Percentiles rank a stretch among this genome's conserved stretches.
phyloP scores from a whole-genome alignment of 2,329 filamentous ascomycete species.

The Claviceps sorghi region DNA sequence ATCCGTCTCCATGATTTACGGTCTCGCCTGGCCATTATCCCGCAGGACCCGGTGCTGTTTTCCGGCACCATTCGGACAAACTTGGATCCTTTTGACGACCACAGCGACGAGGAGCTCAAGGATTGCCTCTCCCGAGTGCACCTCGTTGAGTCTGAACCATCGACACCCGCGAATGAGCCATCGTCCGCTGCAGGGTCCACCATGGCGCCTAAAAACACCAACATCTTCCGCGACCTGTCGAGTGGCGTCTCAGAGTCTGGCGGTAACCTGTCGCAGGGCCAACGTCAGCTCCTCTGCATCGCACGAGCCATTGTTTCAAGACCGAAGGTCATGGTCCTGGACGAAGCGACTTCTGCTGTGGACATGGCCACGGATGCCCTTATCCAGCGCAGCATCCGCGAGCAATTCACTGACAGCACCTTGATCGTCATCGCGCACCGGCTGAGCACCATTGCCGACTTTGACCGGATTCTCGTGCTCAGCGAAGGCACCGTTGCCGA shows the following conservation, averaged over 20 bases:
- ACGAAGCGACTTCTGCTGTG: constrained; percentile 66
- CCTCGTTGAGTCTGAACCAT: constrained; percentile 34
- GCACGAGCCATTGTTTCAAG: constrained; percentile 57
- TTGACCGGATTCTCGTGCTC: constrained; percentile 59
- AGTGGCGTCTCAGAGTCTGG: constrained; percentile 57
- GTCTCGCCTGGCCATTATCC: constrained; percentile 65
- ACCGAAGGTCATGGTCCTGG: constrained; percentile 64
- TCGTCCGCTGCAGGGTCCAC: constrained; percentile 21
- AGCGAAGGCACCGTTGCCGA: constrained; percentile 53
- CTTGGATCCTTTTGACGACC: constrained; percentile 60
- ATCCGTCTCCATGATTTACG: constrained; percentile 56
- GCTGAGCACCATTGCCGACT: constrained; percentile 62
- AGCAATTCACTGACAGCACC: constrained; percentile 55
- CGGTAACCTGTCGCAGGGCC: constrained; percentile 60
- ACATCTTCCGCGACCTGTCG: constrained; percentile 48
- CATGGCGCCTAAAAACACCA: constrained; percentile 36
- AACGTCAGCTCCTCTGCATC: constrained; percentile 61
- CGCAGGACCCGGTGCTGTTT: constrained; percentile 68
- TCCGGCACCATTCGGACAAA: constrained; percentile 65
- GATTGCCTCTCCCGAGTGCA: constrained; percentile 59
- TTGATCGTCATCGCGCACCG: constrained; percentile 63
- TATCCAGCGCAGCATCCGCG: constrained; percentile 58
- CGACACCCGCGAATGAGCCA: constrained; percentile 24
- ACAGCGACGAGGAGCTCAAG: constrained; percentile 52
- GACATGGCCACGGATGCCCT: constrained; percentile 63